Evolutionary conservation across 2,329 filamentous ascomycete genomes (phyloP).

Genomic region (Harringtonia aguacate): DNA sequence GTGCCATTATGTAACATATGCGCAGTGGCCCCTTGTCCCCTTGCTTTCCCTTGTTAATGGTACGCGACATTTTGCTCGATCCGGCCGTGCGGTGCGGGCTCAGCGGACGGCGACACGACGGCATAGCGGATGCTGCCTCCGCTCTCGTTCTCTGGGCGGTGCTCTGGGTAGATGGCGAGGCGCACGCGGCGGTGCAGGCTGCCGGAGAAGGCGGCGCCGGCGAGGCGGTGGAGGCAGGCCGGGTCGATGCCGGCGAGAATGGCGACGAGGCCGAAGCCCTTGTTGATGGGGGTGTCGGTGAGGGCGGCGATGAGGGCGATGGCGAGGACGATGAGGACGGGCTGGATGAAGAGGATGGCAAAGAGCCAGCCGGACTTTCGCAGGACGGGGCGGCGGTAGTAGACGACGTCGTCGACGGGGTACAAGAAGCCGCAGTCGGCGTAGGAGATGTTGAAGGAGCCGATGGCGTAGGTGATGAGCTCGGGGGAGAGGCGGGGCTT

Average conservation of each 20-base stretch:
- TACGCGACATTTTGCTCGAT: background rate
- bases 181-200: background rate
- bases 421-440: background rate
- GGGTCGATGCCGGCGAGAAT: background rate
- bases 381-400: background rate
- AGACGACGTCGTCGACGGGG: background rate
- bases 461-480: too few species aligned
- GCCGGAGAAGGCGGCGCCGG: background rate
- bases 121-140: background rate
- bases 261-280: background rate
- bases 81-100: background rate
- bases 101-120: background rate
- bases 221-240: background rate
- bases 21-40: too few species aligned
- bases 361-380: background rate
- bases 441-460: background rate
- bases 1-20: too few species aligned
- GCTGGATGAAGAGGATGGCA: background rate
- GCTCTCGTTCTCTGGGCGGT: background rate
- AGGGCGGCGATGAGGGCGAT: background rate
- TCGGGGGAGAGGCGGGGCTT: background rate
- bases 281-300: background rate
- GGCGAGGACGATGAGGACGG: background rate
- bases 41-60: too few species aligned
- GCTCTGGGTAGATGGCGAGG: background rate